Evolutionary conservation across 1,284 basidiomycete species (phyloP), one percentile per base, ranked within the genome.

Genomic region (Cryptococcus sp.): DNA sequence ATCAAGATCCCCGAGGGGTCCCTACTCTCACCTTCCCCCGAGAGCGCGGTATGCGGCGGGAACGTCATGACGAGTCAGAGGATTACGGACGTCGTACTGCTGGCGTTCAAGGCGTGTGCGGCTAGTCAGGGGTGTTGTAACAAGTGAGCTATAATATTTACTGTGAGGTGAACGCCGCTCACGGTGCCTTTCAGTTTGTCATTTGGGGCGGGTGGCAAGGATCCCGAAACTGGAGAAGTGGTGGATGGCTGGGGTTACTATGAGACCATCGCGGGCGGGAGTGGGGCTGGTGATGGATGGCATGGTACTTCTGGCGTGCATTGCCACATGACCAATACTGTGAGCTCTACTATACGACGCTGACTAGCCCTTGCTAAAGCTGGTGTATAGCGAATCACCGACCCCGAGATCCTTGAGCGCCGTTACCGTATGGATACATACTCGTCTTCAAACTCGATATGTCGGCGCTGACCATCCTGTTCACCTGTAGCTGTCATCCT

Each of bases 51-150:
- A 2, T 94, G 91, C 62, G 92, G 89, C 20, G 93, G 93, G 4
- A 96, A 96, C 66, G 92, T 96, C 12, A 79, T 94, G 53, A 96
- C 94, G 2, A 88, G 86, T 12, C 93, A 96, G 73, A 82, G 94
- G 6, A 91, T 98, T 56, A 93, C 95, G 0, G 95, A 98, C 70
- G 91, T 96, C 0, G 91, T 98, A 3, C 80, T 98, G 48, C 88
- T 87, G 67, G 93, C 94, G 0, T 98, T 98, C 80, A 82, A 88
- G 57, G 94, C 92, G 0, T 89, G 87, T 52, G 91, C 94, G 11
- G 94, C 94, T 0, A 91, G 87, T 69, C 93, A 98, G 73, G 95
- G 95, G 9, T 68, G 64, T 60, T 67, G 62, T 62, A 91, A 89
- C 75, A 95, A 64, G 59, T 60, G 44, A 55, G 58, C 18, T 4